Base-by-base conservation (phyloP, 129 eudicot genomes). In the Centella asiatica region DNA sequence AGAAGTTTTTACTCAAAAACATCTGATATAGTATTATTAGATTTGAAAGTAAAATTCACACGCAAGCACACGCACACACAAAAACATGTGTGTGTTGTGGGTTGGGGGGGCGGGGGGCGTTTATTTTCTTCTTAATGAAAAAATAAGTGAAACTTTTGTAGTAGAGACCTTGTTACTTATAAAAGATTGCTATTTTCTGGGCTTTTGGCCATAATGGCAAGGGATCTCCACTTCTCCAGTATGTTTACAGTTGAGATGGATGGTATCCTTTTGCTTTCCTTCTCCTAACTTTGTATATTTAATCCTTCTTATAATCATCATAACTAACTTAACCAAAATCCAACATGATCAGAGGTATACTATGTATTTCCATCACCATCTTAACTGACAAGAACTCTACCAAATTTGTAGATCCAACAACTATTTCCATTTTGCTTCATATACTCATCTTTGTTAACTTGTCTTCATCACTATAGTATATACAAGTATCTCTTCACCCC, bases 321-420 rank as follows among this genome's bases (percentile, higher is more conserved):
- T 6, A 32, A 58, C 8, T n/a, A 58, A 58, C 14, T 59, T 20
- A 36, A 59, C 64, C 44, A 19, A 33, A 9, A 25, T 61, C 39
- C 1, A 17, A 53, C 40, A 45, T 42, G 24, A 42, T 61, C 5
- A 26, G 37, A 60, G 29, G 34, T 1, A 28, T 14, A 32, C 27
- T 32, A 22, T 29, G 1, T 3, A 8, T 17, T 2, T 62, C n/a
- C 45, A 32, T 44, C 36, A 62, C 44, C 51, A 45, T 44, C 36
- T 29, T 12, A 45, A 19, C 52, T 45, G 28, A 58, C 26, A 58
- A 5, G 8, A 58, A 58, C 33, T 66, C 6, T 29, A 66, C 71
- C 71, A 52, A 66, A 56, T 57, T 61, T 42, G 53, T 31, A 40
- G 66, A 39, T 66, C 62, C 19, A 66, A 62, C 71, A 51, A 66